Base-by-base conservation (phyloP, 1,139 yeast genomes). In the Kodamaea suecica region DNA sequence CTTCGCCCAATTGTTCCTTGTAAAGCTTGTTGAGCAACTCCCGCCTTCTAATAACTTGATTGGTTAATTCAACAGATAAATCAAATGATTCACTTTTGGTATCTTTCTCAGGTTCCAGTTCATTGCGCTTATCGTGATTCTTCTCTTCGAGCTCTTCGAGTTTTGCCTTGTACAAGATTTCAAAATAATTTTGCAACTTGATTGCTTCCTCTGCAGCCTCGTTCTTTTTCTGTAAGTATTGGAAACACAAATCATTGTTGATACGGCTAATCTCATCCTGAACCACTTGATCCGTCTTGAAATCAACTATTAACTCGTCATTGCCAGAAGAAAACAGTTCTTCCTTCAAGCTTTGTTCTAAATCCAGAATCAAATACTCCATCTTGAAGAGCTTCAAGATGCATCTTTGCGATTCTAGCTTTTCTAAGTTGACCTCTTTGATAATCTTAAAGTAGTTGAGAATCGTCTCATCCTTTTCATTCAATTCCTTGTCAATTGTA, bases 251-350 rank as follows among this genome's bases (percentile, higher is more conserved):
- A 44, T 70, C 76, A 40, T 68, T 69, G 20, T 61, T 47, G 29
- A 70, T 52, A 21, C 74, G 48, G 37, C 56, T 53, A 16, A 70
- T 65, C 43, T 70, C 76, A 29, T 67, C 75, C 42, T 70, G 76
- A 12, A 70, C 55, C 7, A 69, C 52, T 34, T 52, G 52, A 41
- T 66, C 71, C 30, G 52, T 49, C 12, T 50, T 49, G 24, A 45
- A 44, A 39, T 61, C 66, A 20, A 57, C 42, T 2, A 41, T 35
- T 31, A 47, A 38, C 19, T 50, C 53, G 16, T 47, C 49, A 3
- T 15, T 17, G 6, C 39, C 24, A 10, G n/a, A 10, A 10, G 10
- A 7, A 7, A 20, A 7, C 28, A 33, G 33, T 27, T 46, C 46
- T 12, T 52, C 42, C 14, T 40, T 44, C 9, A 34, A 30, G 8